Evolutionary conservation across 177 flowering plant species (phyloP), one percentile per base, ranked within the genome.

Genomic region (Vitis hybrid): DNA sequence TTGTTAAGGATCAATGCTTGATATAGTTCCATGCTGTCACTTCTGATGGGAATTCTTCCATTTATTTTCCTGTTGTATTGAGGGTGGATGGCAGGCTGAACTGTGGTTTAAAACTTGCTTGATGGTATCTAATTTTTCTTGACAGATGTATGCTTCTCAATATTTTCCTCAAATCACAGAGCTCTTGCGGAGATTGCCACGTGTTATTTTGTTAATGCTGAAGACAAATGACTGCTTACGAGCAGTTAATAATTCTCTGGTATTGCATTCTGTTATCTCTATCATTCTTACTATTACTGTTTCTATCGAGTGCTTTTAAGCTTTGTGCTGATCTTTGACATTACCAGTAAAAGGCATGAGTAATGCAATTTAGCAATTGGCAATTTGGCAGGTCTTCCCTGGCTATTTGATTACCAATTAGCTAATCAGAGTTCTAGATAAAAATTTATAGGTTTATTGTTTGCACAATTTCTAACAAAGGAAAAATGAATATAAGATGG

Each of bases 161-260:
- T 91, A 93, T 75, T 95, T 95, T 74, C 74, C 88, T 71, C 85
- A 95, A 80, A 91, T 95, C 64, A 79, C 97, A 19, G 97, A 95
- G 81, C 95, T 95, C 64, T 78, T 93, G 24, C 77, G 91, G 72
- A 85, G 97, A 78, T 78, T 95, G 67, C 99, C 98, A 0, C 94
- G 94, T 63, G 98, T 88, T 19, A 92, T 95, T 75, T 77, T 95
- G 64, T 72, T 95, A 65, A 86, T 95, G 97, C 85, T 95, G 74
- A 95, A 93, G 85, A 93, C 98, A 52, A 93, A 95, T 80, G 99
- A 95, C 76, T 95, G 99, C 81, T 75, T 95, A 63, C 88, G 99
- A 67, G 77, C 98, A 49, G 93, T 93, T 48, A 95, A 86, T 75
- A 83, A 82, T 76, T 69, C 84, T 61, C 85, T 95, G 97, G 98